Evolutionary conservation across 225 moss, liverwort and hornwort genomes (phyloP), one percentile per base, ranked within the genome.

Genomic region (Bryum argenteum): DNA sequence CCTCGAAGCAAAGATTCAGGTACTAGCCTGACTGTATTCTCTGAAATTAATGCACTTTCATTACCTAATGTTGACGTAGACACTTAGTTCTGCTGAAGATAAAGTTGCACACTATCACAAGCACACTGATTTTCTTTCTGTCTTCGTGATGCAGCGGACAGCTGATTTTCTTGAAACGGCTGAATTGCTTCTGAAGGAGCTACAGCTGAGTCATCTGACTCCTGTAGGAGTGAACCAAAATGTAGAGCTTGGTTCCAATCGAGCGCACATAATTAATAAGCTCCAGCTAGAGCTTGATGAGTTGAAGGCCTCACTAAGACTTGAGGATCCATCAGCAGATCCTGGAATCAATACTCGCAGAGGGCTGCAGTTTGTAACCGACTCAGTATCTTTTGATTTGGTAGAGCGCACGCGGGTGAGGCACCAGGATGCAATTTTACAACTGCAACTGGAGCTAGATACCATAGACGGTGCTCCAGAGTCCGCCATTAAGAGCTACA

Each of bases 1-100:
- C 8, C 71, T 93, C 40, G 84, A 81, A 42, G 63, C 75, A 26
- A 75, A 89, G 74, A 80, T 90, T 42, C 85, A 92, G 89, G 91
- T 92, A 69, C 8, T 57, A 48, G 54, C 18, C 67, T 38, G 62
- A 62, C 48, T 48, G 11, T 12, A 48, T 2, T 10, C 53, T 44
- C 63, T 80, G 24, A 17, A 13, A n/a, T 48, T 61, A 54, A 12
- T 13, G 39, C 67, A 23, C 43, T 64, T 65, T 56, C 41, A 37
- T 48, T 33, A 47, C 11, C 66, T 19, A 12, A 50, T 55, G 11
- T 11, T 50, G 47, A 54, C 57, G 33, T 9, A n/a, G 28, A 67
- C 8, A 22, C 69, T 56, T 47, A 9, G 56, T 37, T 19, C 10
- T 16, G 4, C 22, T 55, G 1, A 54, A 40, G 39, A 50, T 28